Evolutionary conservation across 768 basidiomycete species (phyloP), one percentile per base, ranked within the genome.

Genomic region (Amanita polypyramis): DNA sequence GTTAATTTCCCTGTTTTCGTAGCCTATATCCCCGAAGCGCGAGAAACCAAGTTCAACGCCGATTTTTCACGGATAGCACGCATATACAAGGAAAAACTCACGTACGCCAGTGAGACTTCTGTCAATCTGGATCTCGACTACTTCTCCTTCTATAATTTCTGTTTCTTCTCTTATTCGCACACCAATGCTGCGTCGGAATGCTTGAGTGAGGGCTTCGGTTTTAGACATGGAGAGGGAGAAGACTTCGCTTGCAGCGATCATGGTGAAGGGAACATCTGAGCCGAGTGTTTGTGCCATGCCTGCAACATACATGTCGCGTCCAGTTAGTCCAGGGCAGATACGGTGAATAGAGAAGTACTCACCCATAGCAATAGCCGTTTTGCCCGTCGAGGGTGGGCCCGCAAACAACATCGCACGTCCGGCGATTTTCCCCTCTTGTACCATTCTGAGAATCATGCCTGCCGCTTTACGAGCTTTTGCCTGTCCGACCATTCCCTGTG

Each of bases 81-180:
- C 12, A 37, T 27, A 15, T 23, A 14, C 50, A 38, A 43, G 19
- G 36, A 29, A 47, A 37, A 51, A 52, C 45, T 39, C 11, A 68
- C 65, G 59, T 57, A 97, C 95, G 35, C 96, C 96, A 50, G 95
- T 97, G 36, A 98, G 68, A 68, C 90, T 94, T 37, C 94, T 76
- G 70, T 99, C 96, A 51, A 99, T 95, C 63, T 97, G 94, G 55
- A 98, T 94, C 67, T 99, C 95, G 5, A 98, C 92, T 6, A 99
- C 91, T 64, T 99, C 95, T 45, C 96, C 96, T 61, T 96, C 93
- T 53, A 98, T 93, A 43, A 99, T 76, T 60, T 99, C 96, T 2
- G 88, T 88, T 69, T 98, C 95, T 62, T 98, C 96, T 63, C 90
- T 95, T 60, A 99, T 97, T 39, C 95, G 75, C 1, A 99, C 93